Evolutionary conservation across 225 moss, liverwort and hornwort genomes (phyloP), one percentile per base, ranked within the genome.

Genomic region (Polytrichum commune): DNA sequence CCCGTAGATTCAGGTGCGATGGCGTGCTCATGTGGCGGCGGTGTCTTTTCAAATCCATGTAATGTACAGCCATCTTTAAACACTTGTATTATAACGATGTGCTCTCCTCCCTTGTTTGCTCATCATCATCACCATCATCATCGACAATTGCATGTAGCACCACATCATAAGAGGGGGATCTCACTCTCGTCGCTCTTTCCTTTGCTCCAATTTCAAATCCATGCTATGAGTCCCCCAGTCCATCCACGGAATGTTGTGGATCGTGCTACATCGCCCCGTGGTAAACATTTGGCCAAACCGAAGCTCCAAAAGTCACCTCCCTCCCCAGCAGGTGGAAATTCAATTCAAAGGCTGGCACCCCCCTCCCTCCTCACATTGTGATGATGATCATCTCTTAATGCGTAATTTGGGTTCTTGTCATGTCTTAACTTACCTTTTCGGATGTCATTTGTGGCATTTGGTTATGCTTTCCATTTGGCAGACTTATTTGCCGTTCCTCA

Each of bases 211-310:
- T 69, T 35, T 46, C 70, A 67, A 27, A 58, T 70, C 70, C 72
- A 60, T 68, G 76, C 72, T 66, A 81, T 81, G 81, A 81, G 76
- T 87, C 81, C 80, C 74, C 80, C 70, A 55, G 27, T 88, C 60
- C 80, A 77, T 28, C 76, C 18, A 68, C 56, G 74, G 74, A 56
- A 67, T 57, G 24, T 22, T 22, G 70, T 70, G 60, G 9, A 58
- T 20, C n/a, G 20, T 58, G 22, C 20, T 58, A 58, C 58, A 20
- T 58, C 58, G 58, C 58, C 58, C 72, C 60, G 18, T 78, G 64
- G 69, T 3, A 46, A 46, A 46, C 46, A 46, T 46, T 4, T 46
- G 46, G 46, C 46, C 69, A 71, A 80, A 8, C 65, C 71, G 54
- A 62, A 54, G 29, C 46, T 57, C 73, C 53, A 46, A 65, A 28